Conservation (phyloP, 106 monocot genomes). For the Dioscorea zingiberensis region DNA sequence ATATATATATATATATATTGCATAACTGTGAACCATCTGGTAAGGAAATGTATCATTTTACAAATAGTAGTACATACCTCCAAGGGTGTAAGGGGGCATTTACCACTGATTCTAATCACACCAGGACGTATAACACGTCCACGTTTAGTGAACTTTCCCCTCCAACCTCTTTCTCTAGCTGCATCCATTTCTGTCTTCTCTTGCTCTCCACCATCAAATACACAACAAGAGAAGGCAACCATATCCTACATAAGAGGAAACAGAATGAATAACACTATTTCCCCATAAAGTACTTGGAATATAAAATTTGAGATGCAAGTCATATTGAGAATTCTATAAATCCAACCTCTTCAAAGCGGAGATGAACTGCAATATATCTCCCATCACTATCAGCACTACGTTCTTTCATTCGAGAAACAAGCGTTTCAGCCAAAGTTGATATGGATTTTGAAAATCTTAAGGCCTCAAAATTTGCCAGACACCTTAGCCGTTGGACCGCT, state of each 20-base stretch:
- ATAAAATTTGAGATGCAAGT: background rate
- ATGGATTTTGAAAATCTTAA: constrained; percentile 87
- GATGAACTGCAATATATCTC: constrained; percentile 91
- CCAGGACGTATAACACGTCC: constrained; percentile 94
- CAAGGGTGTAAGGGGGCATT: constrained; percentile 97
- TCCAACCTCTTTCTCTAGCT: constrained; percentile 98
- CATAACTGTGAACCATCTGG: too few relatives aligned
- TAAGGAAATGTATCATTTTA: too few relatives aligned
- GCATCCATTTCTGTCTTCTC: constrained; percentile 79
- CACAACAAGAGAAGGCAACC: constrained; percentile 99
- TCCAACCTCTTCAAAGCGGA: constrained; percentile 95
- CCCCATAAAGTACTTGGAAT: background rate
- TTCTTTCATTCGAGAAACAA: constrained; percentile 84
- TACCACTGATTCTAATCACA: constrained; percentile 88
- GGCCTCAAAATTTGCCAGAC: constrained; percentile 94
- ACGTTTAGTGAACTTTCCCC: constrained; percentile 92
- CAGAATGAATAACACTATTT: constrained; percentile 2
- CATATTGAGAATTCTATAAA: background rate
- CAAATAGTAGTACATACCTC: constrained; percentile 47
- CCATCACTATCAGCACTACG: constrained; percentile 51
- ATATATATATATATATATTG: too few relatives aligned
- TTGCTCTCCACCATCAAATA: constrained; percentile 92
- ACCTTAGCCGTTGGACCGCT: constrained; percentile 80
- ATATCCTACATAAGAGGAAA: constrained; percentile 61
- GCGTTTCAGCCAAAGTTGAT: constrained; percentile 57